Evolutionary conservation across 441 rosid genomes (phyloP).

Genomic region (Eruca vesicaria): DNA sequence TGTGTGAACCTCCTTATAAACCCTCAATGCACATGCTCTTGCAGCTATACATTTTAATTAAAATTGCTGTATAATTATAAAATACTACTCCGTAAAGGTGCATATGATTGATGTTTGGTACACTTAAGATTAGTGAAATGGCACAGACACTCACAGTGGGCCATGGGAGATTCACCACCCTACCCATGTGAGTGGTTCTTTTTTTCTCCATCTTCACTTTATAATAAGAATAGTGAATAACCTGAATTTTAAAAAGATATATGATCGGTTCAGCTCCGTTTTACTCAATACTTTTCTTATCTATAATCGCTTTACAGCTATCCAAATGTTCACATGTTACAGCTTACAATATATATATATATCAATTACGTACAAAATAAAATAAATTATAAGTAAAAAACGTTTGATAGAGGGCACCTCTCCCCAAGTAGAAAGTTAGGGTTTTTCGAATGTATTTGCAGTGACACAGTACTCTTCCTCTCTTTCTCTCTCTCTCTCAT

Average conservation of each 20-base stretch:
- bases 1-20: no score
- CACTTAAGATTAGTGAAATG: not conserved
- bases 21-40: no score
- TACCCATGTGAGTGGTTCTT: conserved; percentile 17
- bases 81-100: not conserved
- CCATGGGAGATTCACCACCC: conserved; percentile 8
- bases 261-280: not conserved
- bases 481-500: no score
- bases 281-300: not conserved
- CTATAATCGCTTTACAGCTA: not conserved
- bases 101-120: conserved; percentile 11
- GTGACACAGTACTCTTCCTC: no score
- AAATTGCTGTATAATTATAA: not conserved
- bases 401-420: not conserved
- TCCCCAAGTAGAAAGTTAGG: conserved; percentile 44
- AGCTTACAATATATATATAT: no score
- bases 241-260: not conserved
- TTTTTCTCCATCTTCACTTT: not conserved
- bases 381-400: not conserved
- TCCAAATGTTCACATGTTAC: not conserved
- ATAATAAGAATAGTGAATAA: not conserved
- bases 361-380: not conserved
- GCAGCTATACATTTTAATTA: not conserved
- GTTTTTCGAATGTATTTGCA: conserved; percentile 27
- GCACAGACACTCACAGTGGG: conserved; percentile 31